phyloP scores from a whole-genome alignment of 2,329 filamentous ascomycete species.

The Fusarium zealandicum region DNA sequence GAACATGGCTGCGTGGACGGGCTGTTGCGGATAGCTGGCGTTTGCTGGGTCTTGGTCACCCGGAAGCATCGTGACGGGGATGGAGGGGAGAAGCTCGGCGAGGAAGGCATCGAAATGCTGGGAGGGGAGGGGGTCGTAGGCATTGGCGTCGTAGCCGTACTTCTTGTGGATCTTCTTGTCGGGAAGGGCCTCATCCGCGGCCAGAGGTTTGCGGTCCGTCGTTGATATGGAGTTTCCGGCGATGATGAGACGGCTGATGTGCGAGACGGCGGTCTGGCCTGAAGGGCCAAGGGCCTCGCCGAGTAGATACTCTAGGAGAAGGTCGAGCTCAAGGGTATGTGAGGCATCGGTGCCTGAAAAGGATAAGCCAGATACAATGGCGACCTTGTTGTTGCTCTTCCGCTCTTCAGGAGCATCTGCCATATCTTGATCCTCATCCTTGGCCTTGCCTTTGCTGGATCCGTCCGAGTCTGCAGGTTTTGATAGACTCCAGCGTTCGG shows the following conservation, averaged over 20 bases:
- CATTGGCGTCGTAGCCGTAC: conserved; percentile 90
- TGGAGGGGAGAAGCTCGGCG: conserved; percentile 78
- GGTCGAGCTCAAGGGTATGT: conserved; percentile 75
- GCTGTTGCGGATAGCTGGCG: conserved; percentile 87
- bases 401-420: conserved; percentile 48
- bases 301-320: conserved; percentile 86
- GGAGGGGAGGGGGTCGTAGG: conserved; percentile 87
- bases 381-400: conserved; percentile 68
- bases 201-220: conserved; percentile 46
- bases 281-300: conserved; percentile 75
- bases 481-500: conserved; percentile 77
- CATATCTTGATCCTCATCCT: conserved; percentile 66
- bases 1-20: conserved; percentile 92
- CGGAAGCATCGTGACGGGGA: conserved; percentile 89
- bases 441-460: conserved; percentile 44
- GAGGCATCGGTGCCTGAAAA: conserved; percentile 78
- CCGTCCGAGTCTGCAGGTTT: conserved; percentile 51
- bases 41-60: conserved; percentile 88
- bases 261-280: conserved; percentile 65
- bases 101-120: conserved; percentile 86
- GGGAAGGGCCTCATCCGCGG: conserved; percentile 46
- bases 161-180: conserved; percentile 71
- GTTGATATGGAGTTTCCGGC: conserved; percentile 92
- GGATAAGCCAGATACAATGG: conserved; percentile 85
- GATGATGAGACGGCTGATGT: conserved; percentile 86